These are phyloP conservation scores for Nitzschia putrida DNA, from an alignment of 108 stramenopile genomes.

Conservation along the genomic window DNA sequence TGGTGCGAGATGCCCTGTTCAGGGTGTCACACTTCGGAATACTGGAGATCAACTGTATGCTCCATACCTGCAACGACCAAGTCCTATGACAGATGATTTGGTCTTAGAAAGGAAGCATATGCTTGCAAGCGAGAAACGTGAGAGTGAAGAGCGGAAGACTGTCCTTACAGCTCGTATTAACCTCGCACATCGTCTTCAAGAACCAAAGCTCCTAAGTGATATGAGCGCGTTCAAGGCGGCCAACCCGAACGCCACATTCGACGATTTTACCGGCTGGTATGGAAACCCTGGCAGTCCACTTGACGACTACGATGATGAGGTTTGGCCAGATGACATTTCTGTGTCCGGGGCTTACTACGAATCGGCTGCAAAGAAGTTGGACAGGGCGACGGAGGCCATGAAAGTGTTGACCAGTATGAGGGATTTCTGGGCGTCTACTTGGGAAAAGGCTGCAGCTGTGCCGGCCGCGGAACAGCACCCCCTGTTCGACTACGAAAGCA, in stretches of 20 bases:
- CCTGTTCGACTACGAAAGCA: slow-evolving; percentile 70
- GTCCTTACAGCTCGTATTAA: slow-evolving; percentile 60
- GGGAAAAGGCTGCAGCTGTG: slow-evolving; percentile 66
- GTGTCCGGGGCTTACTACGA: slow-evolving; percentile 26
- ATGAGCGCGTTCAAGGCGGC: slow-evolving; percentile 90
- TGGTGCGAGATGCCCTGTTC: slow-evolving; percentile 82
- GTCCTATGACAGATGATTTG: slow-evolving; percentile 83
- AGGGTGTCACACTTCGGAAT: slow-evolving; percentile 37
- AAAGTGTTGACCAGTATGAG: slow-evolving; percentile 61
- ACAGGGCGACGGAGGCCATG: slow-evolving; percentile 74
- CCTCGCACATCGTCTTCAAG: slow-evolving; percentile 70
- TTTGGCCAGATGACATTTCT: slow-evolving; percentile 10
- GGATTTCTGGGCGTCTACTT: slow-evolving; percentile 79
- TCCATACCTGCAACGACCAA: slow-evolving; percentile 77
- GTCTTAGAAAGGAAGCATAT: slow-evolving; percentile 59
- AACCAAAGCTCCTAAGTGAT: slow-evolving; percentile 79
- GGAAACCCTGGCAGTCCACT: slow-evolving; percentile 80
- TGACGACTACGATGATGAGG: slow-evolving; percentile 51
- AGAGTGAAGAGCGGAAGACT: slow-evolving; percentile 22
- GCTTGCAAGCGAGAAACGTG: slow-evolving; percentile 36
- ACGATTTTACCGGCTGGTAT: slow-evolving; percentile 86
- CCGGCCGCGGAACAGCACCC: slow-evolving; percentile 78
- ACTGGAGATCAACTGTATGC: slow-evolving; percentile 82
- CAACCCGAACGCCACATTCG: slow-evolving; percentile 67
- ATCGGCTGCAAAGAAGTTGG: slow-evolving; percentile 45